These are phyloP conservation scores for Phalaenopsis equestris DNA, from an alignment of 106 monocot genomes.

Conservation along the genomic window DNA sequence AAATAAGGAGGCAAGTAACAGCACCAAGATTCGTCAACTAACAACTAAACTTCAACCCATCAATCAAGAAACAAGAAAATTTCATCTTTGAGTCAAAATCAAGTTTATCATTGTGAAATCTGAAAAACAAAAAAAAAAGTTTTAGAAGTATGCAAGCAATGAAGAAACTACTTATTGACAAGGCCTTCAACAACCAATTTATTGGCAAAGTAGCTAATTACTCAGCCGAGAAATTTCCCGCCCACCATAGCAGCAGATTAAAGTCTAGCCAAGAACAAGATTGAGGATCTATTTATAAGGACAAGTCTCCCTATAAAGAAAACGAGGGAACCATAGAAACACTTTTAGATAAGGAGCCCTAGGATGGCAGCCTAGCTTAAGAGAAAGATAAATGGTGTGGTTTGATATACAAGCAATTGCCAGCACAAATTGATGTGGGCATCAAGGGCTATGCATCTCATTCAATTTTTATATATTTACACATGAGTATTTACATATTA, in stretches of 20 bases:
- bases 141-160: background rate
- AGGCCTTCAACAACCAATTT: conserved; percentile 23
- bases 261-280: background rate
- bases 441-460: no score
- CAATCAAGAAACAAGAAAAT: no score
- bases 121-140: background rate
- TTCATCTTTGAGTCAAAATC: background rate
- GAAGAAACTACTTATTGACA: conserved; percentile 11
- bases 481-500: no score
- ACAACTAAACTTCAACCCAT: no score
- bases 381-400: no score
- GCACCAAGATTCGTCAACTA: no score
- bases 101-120: background rate
- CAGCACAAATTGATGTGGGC: no score
- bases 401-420: no score
- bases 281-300: background rate
- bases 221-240: conserved; percentile 10
- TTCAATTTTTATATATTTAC: no score
- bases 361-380: no score
- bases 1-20: no score
- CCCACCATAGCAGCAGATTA: conserved; percentile 10
- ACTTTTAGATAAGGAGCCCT: no score
- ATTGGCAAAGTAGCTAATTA: conserved; percentile 17
- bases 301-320: background rate
- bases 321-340: background rate